Evolutionary conservation across 768 basidiomycete species (phyloP).

Genomic region (Lentinula sp.): DNA sequence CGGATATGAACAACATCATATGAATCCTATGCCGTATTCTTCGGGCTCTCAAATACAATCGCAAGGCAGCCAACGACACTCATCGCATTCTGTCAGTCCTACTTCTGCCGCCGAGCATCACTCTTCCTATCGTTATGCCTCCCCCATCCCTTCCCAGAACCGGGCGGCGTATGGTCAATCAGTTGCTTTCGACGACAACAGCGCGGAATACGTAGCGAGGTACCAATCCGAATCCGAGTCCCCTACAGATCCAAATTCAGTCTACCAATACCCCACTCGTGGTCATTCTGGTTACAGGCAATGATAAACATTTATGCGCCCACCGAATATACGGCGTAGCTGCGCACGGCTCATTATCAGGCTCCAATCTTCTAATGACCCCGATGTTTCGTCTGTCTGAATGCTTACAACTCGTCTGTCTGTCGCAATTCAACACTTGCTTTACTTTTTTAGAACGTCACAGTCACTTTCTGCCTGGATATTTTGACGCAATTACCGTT

Average conservation of each 20-base stretch:
- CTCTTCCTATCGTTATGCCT: constrained; percentile 1
- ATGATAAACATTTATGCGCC: not conserved
- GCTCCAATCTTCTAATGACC: not conserved
- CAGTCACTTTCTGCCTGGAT: not conserved
- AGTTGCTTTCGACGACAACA: not conserved
- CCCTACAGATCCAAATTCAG: not conserved
- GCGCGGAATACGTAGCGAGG: not conserved
- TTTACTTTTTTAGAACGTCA: not conserved
- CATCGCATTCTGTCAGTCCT: constrained; percentile 3
- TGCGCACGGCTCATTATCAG: not conserved
- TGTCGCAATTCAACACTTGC: not conserved
- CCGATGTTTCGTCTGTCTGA: not conserved
- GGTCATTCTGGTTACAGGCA: constrained; percentile 3
- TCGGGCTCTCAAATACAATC: not conserved
- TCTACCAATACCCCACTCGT: not conserved
- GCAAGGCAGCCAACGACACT: not conserved
- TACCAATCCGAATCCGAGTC: not conserved
- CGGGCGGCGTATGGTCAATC: not conserved
- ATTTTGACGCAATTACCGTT: not conserved
- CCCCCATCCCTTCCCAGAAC: not conserved
- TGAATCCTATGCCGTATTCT: not conserved
- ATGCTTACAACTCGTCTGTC: not conserved
- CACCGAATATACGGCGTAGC: not conserved
- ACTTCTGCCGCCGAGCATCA: not conserved
- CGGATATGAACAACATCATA: not conserved